Evolutionary conservation across 352 stramenopile species (phyloP).

Genomic region (Phytophthora meadii): DNA sequence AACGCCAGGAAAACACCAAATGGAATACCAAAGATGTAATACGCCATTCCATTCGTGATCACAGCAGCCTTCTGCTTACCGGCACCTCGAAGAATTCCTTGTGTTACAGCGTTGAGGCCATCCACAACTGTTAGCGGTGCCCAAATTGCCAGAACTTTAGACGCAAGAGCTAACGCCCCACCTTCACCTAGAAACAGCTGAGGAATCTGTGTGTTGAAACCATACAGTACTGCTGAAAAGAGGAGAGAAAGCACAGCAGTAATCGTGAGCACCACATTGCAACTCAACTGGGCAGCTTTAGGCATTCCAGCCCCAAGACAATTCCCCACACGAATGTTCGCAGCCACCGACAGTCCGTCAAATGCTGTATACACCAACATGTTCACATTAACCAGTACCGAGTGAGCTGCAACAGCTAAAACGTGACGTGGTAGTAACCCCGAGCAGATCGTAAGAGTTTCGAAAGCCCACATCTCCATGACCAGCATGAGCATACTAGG

Average conservation of each 20-base stretch:
- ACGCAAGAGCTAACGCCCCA: slow-evolving; percentile 38
- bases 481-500: slow-evolving; percentile 63
- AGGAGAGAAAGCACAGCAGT: slow-evolving; percentile 31
- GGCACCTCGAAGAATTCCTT: slow-evolving; percentile 70
- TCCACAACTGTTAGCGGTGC: slow-evolving; percentile 53
- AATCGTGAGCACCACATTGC: slow-evolving; percentile 35
- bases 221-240: slow-evolving; percentile 25
- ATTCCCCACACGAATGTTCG: slow-evolving; percentile 68
- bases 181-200: slow-evolving; percentile 45
- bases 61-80: slow-evolving; percentile 63
- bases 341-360: slow-evolving; percentile 52
- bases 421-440: slow-evolving; percentile 54
- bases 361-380: slow-evolving; percentile 66
- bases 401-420: slow-evolving; percentile 56
- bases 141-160: slow-evolving; percentile 46
- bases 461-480: slow-evolving; percentile 70
- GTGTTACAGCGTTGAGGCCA: slow-evolving; percentile 50
- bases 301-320: slow-evolving; percentile 46
- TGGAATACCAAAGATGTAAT: slow-evolving; percentile 75
- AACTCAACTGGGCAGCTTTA: slow-evolving; percentile 48
- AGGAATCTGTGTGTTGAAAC: slow-evolving; percentile 32
- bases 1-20: slow-evolving; percentile 63
- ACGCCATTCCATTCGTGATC: slow-evolving; percentile 62
- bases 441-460: slow-evolving; percentile 55
- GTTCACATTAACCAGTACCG: slow-evolving; percentile 65